Conservation (phyloP, 768 basidiomycete species). For the Leccinellum rugosiceps region DNA sequence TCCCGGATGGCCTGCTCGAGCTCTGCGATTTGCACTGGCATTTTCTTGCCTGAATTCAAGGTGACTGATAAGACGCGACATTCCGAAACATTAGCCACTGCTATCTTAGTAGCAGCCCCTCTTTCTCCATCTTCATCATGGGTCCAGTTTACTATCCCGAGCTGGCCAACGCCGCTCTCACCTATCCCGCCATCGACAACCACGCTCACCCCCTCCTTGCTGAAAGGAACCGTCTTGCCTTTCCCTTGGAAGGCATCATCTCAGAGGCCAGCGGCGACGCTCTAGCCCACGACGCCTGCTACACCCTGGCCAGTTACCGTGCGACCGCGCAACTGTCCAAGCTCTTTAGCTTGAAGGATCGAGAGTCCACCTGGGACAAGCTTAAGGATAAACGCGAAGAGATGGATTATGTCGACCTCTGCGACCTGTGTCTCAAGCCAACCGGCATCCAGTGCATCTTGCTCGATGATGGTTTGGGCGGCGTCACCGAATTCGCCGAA, state of each 20-base stretch:
- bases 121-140: conserved; percentile 4
- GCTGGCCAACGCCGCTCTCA: conserved; percentile 17
- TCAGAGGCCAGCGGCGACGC: conserved; percentile 61
- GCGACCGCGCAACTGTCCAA: conserved; percentile 53
- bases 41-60: conserved; percentile 22
- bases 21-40: conserved; percentile 57
- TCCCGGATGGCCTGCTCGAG: conserved; percentile 62
- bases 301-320: conserved; percentile 58
- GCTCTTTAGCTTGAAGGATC: conserved; percentile 42
- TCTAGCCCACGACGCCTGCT: conserved; percentile 44
- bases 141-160: conserved; percentile 14
- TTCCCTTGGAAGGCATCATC: conserved; percentile 62
- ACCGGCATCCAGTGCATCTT: conserved; percentile 66
- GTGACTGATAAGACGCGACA: conserved; percentile 12
- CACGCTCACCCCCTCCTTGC: conserved; percentile 73
- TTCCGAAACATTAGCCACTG: not conserved
- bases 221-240: conserved; percentile 36
- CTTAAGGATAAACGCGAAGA: conserved; percentile 46
- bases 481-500: conserved; percentile 44
- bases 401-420: conserved; percentile 55
- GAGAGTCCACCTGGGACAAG: conserved; percentile 51
- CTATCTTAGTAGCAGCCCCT: not conserved
- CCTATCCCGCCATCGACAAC: conserved; percentile 68
- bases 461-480: conserved; percentile 70
- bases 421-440: conserved; percentile 49